Percentiles rank a stretch among this genome's conserved stretches.
Conservation (phyloP, 495 filamentous ascomycete genomes). For the Penicillium tannophilum region DNA sequence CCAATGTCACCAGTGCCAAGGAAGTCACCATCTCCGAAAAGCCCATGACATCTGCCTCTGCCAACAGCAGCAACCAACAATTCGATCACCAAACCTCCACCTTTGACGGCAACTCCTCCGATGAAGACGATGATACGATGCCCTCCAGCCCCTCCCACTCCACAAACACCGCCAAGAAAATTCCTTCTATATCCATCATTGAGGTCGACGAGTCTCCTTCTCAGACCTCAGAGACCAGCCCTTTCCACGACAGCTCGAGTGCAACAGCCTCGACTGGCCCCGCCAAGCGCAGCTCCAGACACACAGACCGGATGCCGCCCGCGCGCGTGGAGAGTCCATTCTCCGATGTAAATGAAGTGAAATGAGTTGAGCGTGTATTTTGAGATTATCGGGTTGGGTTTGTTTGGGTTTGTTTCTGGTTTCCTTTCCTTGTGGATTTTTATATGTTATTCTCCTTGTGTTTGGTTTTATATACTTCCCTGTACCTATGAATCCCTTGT, state of each 20-base stretch:
- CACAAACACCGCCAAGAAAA: constrained; percentile 7
- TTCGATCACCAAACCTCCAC: constrained; percentile 31
- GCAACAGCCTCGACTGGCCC: constrained; percentile 20
- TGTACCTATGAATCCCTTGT: constrained; percentile 29
- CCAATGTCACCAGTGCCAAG: constrained; percentile 21
- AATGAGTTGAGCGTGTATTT: constrained; percentile 44
- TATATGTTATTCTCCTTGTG: not conserved
- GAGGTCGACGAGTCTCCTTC: constrained; percentile 25
- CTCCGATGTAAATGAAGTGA: constrained; percentile 55
- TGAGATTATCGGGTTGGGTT: not conserved
- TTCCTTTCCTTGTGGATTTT: constrained; percentile 1
- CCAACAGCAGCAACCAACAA: constrained; percentile 20
- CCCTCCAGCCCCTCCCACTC: constrained; percentile 23
- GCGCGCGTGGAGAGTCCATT: constrained; percentile 46
- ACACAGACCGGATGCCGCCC: constrained; percentile 30
- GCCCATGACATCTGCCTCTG: constrained; percentile 1
- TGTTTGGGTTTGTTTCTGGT: not conserved
- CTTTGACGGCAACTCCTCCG: constrained; percentile 43
- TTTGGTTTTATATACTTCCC: constrained; percentile 13
- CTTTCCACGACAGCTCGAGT: constrained; percentile 53
- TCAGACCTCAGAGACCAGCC: constrained; percentile 48
- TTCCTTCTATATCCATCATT: constrained; percentile 1
- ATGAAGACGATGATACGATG: constrained; percentile 34
- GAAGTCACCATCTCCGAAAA: constrained; percentile 25
- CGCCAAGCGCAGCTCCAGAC: constrained; percentile 28